Conservation (phyloP, 163 green algal genomes). For the Chloroidium sp. region DNA sequence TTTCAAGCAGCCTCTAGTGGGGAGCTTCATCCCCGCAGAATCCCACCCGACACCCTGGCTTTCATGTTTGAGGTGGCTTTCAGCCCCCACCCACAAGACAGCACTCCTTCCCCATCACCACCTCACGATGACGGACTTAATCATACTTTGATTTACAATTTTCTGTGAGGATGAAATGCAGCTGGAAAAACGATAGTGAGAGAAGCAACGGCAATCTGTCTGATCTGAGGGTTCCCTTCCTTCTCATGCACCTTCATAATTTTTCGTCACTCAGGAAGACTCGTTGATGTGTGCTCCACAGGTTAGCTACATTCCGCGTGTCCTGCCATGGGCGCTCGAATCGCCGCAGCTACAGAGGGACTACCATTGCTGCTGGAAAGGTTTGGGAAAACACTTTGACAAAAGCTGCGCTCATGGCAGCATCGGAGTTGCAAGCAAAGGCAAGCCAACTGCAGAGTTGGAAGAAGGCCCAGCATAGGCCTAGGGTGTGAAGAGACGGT, state of each 20-base stretch:
- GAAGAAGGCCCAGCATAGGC: no score
- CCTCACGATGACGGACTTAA: no score
- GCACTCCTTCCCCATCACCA: no score
- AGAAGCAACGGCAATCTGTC: neutral
- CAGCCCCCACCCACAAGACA: neutral
- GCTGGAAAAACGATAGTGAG: neutral
- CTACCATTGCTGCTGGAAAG: constrained; percentile 85
- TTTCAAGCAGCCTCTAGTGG: constrained; percentile 61
- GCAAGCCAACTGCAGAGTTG: no score
- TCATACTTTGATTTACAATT: no score
- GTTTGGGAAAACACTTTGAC: constrained; percentile 21
- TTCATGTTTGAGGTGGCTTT: constrained; percentile 77
- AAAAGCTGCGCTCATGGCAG: no score
- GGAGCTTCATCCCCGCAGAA: constrained; percentile 36
- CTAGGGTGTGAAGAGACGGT: no score
- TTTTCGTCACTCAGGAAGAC: neutral
- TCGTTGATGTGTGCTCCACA: constrained; percentile 10
- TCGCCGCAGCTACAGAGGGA: constrained; percentile 60
- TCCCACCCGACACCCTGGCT: constrained; percentile 57
- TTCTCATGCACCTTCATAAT: no score
- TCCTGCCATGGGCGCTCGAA: constrained; percentile 59
- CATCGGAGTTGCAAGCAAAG: no score
- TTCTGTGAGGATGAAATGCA: no score
- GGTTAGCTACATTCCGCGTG: constrained; percentile 48
- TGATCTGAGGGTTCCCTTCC: no score